These are phyloP conservation scores for Diaporthe sp. DNA, from an alignment of 2,329 filamentous ascomycete genomes.

Conservation along the genomic window DNA sequence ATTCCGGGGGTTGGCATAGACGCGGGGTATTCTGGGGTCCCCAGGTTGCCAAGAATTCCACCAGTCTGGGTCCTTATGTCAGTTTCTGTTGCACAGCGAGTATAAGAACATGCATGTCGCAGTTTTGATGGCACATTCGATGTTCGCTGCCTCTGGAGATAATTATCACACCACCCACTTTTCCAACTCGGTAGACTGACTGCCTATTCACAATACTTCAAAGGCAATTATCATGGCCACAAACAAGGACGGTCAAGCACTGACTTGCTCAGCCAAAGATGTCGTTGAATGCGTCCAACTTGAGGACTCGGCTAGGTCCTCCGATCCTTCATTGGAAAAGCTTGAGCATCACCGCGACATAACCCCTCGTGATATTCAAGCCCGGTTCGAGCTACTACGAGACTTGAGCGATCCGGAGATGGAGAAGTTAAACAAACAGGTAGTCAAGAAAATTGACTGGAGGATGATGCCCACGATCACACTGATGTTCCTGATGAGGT, in stretches of 20 bases:
- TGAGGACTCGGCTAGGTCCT: not conserved
- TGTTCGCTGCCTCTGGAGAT: not conserved
- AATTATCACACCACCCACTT: not conserved
- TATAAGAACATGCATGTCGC: not conserved
- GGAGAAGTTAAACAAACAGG: slow-evolving; percentile 40
- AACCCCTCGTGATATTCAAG: not conserved
- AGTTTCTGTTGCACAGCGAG: not conserved
- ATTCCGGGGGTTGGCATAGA: not conserved
- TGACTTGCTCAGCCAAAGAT: not conserved
- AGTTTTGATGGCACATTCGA: not conserved
- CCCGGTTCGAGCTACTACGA: not conserved
- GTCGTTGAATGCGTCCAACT: not conserved
- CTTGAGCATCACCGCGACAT: not conserved
- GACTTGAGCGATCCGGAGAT: not conserved
- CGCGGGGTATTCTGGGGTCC: slow-evolving; percentile 10
- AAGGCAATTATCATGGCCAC: not conserved
- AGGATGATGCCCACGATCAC: slow-evolving; percentile 44
- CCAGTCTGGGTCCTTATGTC: not conserved
- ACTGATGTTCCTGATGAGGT: slow-evolving; percentile 44
- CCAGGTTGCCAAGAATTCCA: not conserved
- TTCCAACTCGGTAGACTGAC: not conserved
- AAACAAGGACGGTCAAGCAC: not conserved
- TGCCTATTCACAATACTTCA: not conserved
- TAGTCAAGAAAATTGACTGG: slow-evolving; percentile 46
- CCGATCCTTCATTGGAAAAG: not conserved